Base-by-base conservation (phyloP, 768 basidiomycete genomes). In the Agaricus sinodeliciosus region DNA sequence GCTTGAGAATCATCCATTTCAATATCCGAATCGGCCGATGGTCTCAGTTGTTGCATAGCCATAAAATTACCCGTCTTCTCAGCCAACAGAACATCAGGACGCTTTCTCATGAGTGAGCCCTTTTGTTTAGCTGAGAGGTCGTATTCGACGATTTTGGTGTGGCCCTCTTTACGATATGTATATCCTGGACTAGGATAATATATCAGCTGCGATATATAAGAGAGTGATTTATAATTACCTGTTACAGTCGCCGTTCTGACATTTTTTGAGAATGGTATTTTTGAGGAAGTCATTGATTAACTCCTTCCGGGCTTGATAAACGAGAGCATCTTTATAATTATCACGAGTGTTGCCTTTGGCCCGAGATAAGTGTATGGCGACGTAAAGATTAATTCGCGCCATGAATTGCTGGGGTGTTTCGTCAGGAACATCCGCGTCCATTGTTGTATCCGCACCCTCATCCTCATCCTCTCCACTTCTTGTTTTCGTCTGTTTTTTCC, bases 91-190 rank as follows among this genome's bases (percentile, higher is more conserved):
- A 96, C 88, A 64, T 94, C 77, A 12, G 86, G 89, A n/a, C 90
- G 81, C 59, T 72, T 81, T 51, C 84, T 65, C 11, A 77, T 71
- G 9, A 79, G 49, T 15, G 79, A 75, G 4, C 66, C 75, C 67
- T 90, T 93, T 65, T 92, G 85, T 67, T 93, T 95, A 2, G 66
- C 47, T 5, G 90, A 75, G 28, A 98, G 77, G 60, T 94, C 94
- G 63, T 91, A 90, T 70, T 98, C 94, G 63, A 98, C 86, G 51
- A 99, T 79, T 70, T 97, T 98, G 47, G 88, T 91, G 67, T 89
- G 77, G 0, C 90, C 92, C 63, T 99, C 96, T 67, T 92, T 97
- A 49, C 94, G 86, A 69, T 89, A 92, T 0, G 93, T 91, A 65
- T 90, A 94, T 2, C 79, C 84, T 59, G 78, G 69, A 26, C 92